Conservation (phyloP, 78 protist species). For the Dictyostelium discoideum region dicty_2.7 NC_007088.5:1533001-1533500, state of each 20-base stretch:
- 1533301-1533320: neutral
- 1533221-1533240: neutral
- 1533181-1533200: neutral
- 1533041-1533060: constrained; percentile 14
- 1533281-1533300: neutral
- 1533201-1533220: constrained; percentile 9
- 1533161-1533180: neutral
- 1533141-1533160: neutral
- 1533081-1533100: neutral
- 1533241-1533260: neutral
- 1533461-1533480: neutral
- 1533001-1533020: neutral
- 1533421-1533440: neutral
- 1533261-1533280: neutral
- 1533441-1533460: neutral
- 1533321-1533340: neutral
- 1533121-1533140: neutral
- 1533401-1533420: neutral
- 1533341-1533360: neutral
- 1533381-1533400: neutral
- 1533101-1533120: neutral
- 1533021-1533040: constrained; percentile 6
- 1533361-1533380: neutral
- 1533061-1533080: constrained; percentile 28
- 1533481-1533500: neutral